Evolutionary conservation across 495 filamentous ascomycete genomes (phyloP).

Genomic region (Penicillium coffeae): DNA sequence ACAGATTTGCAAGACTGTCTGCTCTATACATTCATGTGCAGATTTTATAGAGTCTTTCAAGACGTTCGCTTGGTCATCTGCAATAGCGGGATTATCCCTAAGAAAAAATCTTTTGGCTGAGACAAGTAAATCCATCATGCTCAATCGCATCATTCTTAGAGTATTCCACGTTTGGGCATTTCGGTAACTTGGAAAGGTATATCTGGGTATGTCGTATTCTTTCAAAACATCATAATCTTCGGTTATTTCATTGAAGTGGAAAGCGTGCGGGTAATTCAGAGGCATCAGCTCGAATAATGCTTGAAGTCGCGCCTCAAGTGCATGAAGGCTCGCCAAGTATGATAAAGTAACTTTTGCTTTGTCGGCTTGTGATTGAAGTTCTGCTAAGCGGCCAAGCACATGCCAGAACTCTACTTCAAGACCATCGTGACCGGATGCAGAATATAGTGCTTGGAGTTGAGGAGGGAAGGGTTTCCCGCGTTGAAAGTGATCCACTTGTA

Average conservation of each 20-base stretch:
- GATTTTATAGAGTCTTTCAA: background rate
- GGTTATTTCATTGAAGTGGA: background rate
- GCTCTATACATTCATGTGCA: background rate
- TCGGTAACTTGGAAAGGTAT: constrained; percentile 1
- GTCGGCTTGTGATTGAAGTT: background rate
- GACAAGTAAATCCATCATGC: background rate
- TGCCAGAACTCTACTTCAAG: background rate
- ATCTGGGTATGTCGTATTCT: background rate
- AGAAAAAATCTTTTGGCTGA: background rate
- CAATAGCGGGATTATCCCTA: background rate
- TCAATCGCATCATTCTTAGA: constrained; percentile 1
- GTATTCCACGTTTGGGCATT: constrained; percentile 5
- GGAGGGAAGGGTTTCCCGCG: background rate
- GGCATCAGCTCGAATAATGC: constrained; percentile 3
- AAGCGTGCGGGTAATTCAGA: background rate
- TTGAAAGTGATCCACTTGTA: constrained; percentile 3
- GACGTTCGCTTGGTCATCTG: background rate
- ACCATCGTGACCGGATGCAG: background rate
- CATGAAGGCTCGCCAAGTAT: background rate
- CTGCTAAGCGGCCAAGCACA: background rate
- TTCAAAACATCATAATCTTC: background rate
- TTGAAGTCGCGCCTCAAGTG: background rate
- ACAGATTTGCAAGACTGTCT: background rate
- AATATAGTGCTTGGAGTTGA: background rate
- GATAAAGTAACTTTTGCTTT: background rate